A percentile compares a stretch with the other conserved stretches of the same genome.
These are phyloP conservation scores for Celoporthe dispersa DNA, from an alignment of 2,329 filamentous ascomycete genomes.

Conservation along the genomic window DNA sequence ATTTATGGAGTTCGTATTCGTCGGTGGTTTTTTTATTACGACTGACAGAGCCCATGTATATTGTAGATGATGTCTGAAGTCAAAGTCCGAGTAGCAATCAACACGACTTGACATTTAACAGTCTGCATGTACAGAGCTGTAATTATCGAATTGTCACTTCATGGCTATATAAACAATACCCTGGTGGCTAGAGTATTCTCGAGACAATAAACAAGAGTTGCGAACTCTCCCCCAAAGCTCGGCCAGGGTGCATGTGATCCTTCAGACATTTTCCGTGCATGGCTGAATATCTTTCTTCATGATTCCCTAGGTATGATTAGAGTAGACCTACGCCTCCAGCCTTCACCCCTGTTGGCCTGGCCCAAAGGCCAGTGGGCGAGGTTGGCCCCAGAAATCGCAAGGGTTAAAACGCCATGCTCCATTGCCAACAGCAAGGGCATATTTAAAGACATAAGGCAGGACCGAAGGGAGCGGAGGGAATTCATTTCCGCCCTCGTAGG, in stretches of 20 bases:
- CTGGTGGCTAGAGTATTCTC: too few species aligned
- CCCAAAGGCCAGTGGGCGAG: slow-evolving; percentile 32
- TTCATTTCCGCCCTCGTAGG: slow-evolving; percentile 33
- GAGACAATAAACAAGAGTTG: too few species aligned
- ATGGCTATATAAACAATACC: too few species aligned
- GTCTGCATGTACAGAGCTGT: too few species aligned
- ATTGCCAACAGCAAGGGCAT: slow-evolving; percentile 33
- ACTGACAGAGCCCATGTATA: too few species aligned
- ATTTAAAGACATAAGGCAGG: slow-evolving; percentile 35
- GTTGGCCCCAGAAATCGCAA: slow-evolving; percentile 35
- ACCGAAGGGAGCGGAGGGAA: slow-evolving; percentile 35
- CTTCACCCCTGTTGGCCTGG: slow-evolving; percentile 3
- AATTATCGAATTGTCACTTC: too few species aligned
- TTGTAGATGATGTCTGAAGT: too few species aligned
- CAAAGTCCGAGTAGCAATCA: too few species aligned
- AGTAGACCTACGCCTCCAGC: not conserved
- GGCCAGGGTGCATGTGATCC: not conserved
- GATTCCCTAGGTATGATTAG: not conserved
- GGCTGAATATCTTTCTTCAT: not conserved
- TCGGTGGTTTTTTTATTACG: too few species aligned
- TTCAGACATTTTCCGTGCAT: not conserved
- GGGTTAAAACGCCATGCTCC: slow-evolving; percentile 38
- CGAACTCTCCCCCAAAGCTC: too few species aligned
- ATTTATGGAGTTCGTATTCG: too few species aligned
- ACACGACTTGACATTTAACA: too few species aligned